Percentiles rank a stretch among this genome's conserved stretches.
Conservation (phyloP, 2,329 filamentous ascomycete genomes). For the Exophiala bonariae region DNA sequence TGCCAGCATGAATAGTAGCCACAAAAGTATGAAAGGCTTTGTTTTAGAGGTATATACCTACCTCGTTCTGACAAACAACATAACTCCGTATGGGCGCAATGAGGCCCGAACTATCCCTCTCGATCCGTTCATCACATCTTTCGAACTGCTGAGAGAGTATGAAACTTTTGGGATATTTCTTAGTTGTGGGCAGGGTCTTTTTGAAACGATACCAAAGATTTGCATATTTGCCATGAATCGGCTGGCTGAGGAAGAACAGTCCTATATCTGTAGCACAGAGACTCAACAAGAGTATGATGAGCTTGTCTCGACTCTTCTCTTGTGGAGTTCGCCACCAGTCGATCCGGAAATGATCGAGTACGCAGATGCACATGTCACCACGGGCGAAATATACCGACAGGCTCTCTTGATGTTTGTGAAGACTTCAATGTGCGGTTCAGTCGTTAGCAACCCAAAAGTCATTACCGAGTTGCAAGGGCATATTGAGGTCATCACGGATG, state of each 20-base stretch:
- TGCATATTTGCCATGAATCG: conserved; percentile 12
- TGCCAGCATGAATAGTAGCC: conserved; percentile 1
- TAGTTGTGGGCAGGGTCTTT: conserved; percentile 17
- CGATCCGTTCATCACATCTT: conserved; percentile 11
- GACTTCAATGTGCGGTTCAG: conserved; percentile 12
- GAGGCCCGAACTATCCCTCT: conserved; percentile 6
- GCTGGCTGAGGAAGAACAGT: conserved; percentile 11
- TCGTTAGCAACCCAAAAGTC: conserved; percentile 13
- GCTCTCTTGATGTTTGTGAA: conserved; percentile 13
- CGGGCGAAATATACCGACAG: conserved; percentile 15
- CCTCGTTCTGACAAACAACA: conserved; percentile 17
- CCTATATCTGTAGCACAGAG: background rate
- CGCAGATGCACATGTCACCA: conserved; percentile 4
- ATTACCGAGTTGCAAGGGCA: conserved; percentile 12
- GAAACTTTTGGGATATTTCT: conserved; percentile 20
- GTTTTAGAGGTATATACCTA: conserved; percentile 22
- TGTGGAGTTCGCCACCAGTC: conserved; percentile 11
- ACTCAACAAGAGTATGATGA: background rate
- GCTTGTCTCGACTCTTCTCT: conserved; percentile 3
- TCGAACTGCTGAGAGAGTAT: conserved; percentile 12
- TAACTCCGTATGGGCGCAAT: conserved; percentile 17
- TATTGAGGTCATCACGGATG: conserved; percentile 3
- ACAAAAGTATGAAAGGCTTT: conserved; percentile 17
- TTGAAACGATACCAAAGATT: conserved; percentile 21
- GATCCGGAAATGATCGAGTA: conserved; percentile 7